Base-by-base conservation (phyloP, 805 yeast species). In the Kazachstania taianensis region DNA sequence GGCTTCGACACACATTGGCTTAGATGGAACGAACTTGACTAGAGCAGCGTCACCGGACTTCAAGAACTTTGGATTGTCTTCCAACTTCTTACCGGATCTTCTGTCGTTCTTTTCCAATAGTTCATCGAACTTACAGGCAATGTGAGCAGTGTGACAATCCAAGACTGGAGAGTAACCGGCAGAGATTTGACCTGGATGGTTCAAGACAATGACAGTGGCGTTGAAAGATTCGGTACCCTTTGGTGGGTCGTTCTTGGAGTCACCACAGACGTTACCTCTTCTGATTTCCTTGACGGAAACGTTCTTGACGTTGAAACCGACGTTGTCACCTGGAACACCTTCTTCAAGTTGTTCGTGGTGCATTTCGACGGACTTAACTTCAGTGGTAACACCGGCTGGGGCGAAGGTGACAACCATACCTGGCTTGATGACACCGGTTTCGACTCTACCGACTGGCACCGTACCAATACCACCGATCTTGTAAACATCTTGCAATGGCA, bases 11-110 rank as follows among this genome's bases (percentile, higher is more conserved):
- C 96, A 87, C 73, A 89, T 75, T 59, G 94, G 87, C 75, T 82
- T 86, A 58, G 82, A 65, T 55, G 89, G 81, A 57, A 85, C 78
- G 72, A 87, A 74, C 62, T 78, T 79, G 53, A 92, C 96, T 62
- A 85, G 80, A 54, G 94, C 89, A 70, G 94, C 86, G 72, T 87
- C 95, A 67, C 95, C 94, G 60, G 94, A 81, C 74, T 86, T 86
- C 69, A 94, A 76, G 73, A 78, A 83, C 65, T 89, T 87, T 59
- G 96, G 95, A 58, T 72, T 67, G 61, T 81, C 87, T 76, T 85
- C 94, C 60, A 79, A 67, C 63, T 73, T 71, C 81, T 89, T 83
- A 72, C 94, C 94, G 59, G 95, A 78, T 69, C 87, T 78, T 72
- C 87, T 81, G 78, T 83, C 94, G 59, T 82, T 80, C 79, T 84